phyloP scores from a whole-genome alignment of 495 filamentous ascomycete genomes.

The Aspergillus ellipticus region DNA sequence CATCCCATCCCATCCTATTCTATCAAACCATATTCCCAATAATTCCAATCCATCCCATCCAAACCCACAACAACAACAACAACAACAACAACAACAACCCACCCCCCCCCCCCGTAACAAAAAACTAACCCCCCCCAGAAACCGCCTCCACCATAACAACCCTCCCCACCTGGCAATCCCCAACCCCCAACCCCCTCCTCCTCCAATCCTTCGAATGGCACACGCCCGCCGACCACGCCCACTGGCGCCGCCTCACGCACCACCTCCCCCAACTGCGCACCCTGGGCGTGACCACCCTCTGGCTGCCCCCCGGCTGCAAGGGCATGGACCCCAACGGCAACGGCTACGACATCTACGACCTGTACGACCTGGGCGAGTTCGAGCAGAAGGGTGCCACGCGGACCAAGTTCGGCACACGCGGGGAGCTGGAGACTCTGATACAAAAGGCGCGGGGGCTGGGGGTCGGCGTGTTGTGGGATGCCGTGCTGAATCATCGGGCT shows the following conservation, averaged over 20 bases:
- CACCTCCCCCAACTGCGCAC: slow-evolving; percentile 52
- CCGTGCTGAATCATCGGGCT: slow-evolving; percentile 74
- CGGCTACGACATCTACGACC: slow-evolving; percentile 72
- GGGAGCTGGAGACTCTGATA: slow-evolving; percentile 54
- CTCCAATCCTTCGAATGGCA: slow-evolving; percentile 76
- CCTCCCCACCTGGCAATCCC: slow-evolving; percentile 26
- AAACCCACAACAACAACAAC: neutral
- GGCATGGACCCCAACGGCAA: slow-evolving; percentile 57
- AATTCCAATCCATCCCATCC: neutral
- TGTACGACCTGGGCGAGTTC: slow-evolving; percentile 76
- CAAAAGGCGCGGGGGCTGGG: slow-evolving; percentile 43
- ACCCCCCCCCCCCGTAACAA: neutral
- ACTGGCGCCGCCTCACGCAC: slow-evolving; percentile 57
- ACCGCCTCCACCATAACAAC: slow-evolving; percentile 19
- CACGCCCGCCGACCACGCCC: slow-evolving; percentile 56
- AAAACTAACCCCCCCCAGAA: slow-evolving; percentile 9
- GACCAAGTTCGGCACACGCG: slow-evolving; percentile 66
- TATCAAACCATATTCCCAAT: too few relatives aligned
- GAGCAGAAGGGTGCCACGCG: slow-evolving; percentile 61
- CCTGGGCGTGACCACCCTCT: slow-evolving; percentile 61
- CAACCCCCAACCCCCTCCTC: slow-evolving; percentile 54
- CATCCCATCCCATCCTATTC: too few relatives aligned
- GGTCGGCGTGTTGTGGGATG: slow-evolving; percentile 65
- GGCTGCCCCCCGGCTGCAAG: slow-evolving; percentile 73
- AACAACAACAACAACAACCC: too few relatives aligned